A percentile compares a stretch with the other conserved stretches of the same genome.
phyloP scores from a whole-genome alignment of 805 yeast species.

The Candida fluviatilis region DNA sequence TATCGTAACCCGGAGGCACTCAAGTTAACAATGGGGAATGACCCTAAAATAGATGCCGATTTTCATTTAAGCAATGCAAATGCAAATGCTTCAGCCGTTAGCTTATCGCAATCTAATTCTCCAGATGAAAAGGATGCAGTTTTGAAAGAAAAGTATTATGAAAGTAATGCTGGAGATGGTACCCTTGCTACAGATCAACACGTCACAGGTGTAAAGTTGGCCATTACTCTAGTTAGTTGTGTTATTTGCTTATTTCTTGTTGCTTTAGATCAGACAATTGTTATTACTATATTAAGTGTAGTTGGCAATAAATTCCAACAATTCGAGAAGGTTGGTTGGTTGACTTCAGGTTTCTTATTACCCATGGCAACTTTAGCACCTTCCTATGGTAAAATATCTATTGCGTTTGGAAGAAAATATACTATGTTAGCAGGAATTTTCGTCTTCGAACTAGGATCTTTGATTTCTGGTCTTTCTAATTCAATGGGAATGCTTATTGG shows the following conservation, averaged over 20 bases:
- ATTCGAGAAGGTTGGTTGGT: slow-evolving; percentile 56
- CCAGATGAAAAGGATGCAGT: not conserved
- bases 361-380: slow-evolving; percentile 52
- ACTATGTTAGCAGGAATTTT: slow-evolving; percentile 45
- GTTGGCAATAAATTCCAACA: slow-evolving; percentile 48
- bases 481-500: slow-evolving; percentile 62
- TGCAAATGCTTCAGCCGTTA: not conserved
- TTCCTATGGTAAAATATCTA: slow-evolving; percentile 55
- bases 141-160: slow-evolving; percentile 18
- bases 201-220: slow-evolving; percentile 23
- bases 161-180: slow-evolving; percentile 42
- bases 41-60: too few species aligned
- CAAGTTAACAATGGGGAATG: too few species aligned
- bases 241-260: slow-evolving; percentile 30
- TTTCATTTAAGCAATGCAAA: too few species aligned
- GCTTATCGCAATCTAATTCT: not conserved
- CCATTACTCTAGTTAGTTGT: slow-evolving; percentile 22
- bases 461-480: slow-evolving; percentile 51
- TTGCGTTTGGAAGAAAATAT: slow-evolving; percentile 54
- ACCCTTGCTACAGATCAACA: slow-evolving; percentile 33
- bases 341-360: slow-evolving; percentile 50
- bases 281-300: slow-evolving; percentile 44
- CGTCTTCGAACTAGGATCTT: slow-evolving; percentile 60
- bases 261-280: slow-evolving; percentile 61
- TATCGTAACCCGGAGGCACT: too few species aligned